Conservation (phyloP, 208 protist genomes). For the Balamuthia mandrillaris region DNA sequence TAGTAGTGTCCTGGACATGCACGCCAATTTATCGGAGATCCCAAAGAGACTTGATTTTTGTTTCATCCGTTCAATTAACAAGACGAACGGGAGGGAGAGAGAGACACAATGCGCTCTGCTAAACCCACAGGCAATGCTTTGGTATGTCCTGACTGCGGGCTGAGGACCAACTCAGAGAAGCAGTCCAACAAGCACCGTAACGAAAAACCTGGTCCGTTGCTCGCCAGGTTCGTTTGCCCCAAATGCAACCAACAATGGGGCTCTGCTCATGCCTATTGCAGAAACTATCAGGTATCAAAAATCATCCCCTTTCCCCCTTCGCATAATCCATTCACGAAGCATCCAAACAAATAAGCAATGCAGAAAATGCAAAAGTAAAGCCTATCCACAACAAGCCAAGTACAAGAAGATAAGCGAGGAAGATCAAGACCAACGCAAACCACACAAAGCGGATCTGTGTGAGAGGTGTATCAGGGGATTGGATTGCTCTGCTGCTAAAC, state of each 20-base stretch:
- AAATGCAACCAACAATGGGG: background rate
- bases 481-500: background rate
- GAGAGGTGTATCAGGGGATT: background rate
- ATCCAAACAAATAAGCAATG: background rate
- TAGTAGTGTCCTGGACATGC: no score
- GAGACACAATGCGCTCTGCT: no score
- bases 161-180: background rate
- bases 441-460: background rate
- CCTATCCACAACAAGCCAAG: background rate
- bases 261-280: background rate
- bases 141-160: background rate
- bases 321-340: background rate
- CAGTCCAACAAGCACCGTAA: background rate
- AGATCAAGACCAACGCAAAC: background rate
- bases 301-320: background rate
- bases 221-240: background rate
- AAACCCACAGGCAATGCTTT: no score
- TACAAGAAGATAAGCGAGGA: background rate
- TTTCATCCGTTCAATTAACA: no score
- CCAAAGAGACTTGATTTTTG: no score
- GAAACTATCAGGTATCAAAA: background rate
- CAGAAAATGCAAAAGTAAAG: background rate
- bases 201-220: background rate
- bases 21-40: no score
- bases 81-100: no score